Conservation (phyloP, 768 basidiomycete species). For the Boletus rubescentipes region DNA sequence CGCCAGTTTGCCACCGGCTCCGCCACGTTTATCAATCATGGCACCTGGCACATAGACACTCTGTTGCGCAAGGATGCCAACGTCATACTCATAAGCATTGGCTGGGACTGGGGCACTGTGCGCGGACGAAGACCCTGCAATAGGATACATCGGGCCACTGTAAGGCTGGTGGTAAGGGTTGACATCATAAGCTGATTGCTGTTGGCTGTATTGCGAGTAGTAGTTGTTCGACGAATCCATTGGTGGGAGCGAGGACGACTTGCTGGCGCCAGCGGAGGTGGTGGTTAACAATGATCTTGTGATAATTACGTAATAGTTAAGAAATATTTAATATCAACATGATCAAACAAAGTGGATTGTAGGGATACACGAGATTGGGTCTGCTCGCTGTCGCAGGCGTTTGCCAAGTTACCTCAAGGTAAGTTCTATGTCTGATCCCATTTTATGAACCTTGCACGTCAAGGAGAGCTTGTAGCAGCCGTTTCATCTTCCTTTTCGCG, state of each 20-base stretch:
- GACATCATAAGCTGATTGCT: conserved; percentile 56
- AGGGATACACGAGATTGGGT: conserved; percentile 6
- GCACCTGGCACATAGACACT: conserved; percentile 92
- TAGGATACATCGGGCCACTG: conserved; percentile 68
- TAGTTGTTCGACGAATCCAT: conserved; percentile 42
- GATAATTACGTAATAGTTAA: conserved; percentile 19
- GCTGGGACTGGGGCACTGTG: conserved; percentile 81
- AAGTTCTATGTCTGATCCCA: conserved; percentile 16
- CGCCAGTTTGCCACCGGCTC: conserved; percentile 79
- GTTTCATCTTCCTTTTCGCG: neutral
- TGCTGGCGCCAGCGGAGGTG: no score
- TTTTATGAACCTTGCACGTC: neutral
- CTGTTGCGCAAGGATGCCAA: conserved; percentile 86
- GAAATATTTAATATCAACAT: conserved; percentile 28
- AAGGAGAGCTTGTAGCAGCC: neutral
- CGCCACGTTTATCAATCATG: conserved; percentile 84
- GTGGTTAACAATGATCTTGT: neutral
- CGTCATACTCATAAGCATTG: conserved; percentile 91
- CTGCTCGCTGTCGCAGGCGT: conserved; percentile 30
- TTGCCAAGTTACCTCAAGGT: conserved; percentile 42
- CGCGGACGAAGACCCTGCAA: conserved; percentile 60
- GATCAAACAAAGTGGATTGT: conserved; percentile 24
- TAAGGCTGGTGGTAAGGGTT: conserved; percentile 85
- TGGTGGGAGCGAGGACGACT: conserved; percentile 3
- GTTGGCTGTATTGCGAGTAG: conserved; percentile 49